Base-by-base conservation (phyloP, 2,329 filamentous ascomycete genomes). In the Pezicula radicicola region DNA sequence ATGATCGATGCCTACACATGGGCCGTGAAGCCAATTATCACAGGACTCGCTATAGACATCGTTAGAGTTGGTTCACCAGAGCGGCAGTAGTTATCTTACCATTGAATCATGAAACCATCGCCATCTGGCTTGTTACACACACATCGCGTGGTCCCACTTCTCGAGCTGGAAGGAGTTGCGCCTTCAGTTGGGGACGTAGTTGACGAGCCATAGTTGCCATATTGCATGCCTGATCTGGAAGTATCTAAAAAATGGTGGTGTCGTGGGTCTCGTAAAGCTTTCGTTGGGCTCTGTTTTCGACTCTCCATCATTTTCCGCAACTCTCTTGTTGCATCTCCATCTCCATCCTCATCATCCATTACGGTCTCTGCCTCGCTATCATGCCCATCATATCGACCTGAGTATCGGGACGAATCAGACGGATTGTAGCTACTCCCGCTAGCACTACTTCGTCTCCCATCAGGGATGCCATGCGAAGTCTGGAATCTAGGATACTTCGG, bases 1-100 rank as follows among this genome's bases (percentile, higher is more conserved):
- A 45, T 75, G 75, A 43, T 76, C 78, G 55, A 85, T 79, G 55
- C 82, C 81, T 60, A 85, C 74, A 63, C 83, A 87, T 51, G 74
- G 74, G n/a, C 79, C 81, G 63, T 87, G 83, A 28, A 85, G 76
- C 75, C 78, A 84, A 72, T 83, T 78, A 60, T 85, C 82, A 63
- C 83, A 87, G 21, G 80, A 82, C 68, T 85, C 78, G 61, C 83
- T 86, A 59, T 16, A 47, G 58, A 50, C 16, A 40, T 40, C 27
- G 41, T 39, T 30, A 52, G 41, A 37, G 25, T 43, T 15, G 51
- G 10, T 16, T 7, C 10, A 21, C 18, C 25, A 19, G 40, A 21
- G 18, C 5, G 15, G 6, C 10, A 25, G 40, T 8, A 21, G 9
- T n/a, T 13, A 13, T 45, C 77, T 54, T 73, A 86, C 83, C 83